Evolutionary conservation across 306 rosid genomes (phyloP), one percentile per base, ranked within the genome.

Genomic region (Cucurbita pepo): DNA sequence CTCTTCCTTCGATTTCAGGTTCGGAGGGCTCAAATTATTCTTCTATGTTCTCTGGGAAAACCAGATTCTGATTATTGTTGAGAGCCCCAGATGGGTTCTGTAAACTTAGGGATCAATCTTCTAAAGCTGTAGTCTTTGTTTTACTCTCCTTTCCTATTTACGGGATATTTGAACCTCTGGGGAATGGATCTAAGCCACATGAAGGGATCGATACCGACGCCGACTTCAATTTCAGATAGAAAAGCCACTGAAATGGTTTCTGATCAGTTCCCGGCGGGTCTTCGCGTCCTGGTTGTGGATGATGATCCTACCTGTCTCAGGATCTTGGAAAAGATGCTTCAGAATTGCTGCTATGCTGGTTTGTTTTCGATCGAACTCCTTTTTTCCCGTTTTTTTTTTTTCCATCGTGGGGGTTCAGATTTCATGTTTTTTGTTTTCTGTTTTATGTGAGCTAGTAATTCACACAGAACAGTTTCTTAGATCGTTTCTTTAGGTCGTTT

Each of bases 281-380:
- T 94, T 0, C 87, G 99, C 10, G 99, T 94, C 30, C 82, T 94
- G 22, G 96, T 94, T 25, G 99, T 94, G 6, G 99, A 94, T 30
- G 99, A 94, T 82, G 99, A 94, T 86, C 96, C 92, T 45, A 91
- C 99, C 56, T 91, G 97, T 52, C 96, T 94, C 67, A 85, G 88
- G 91, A 91, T 94, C 85, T 88, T 94, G 48, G 97, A 94, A 83
- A 94, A 79, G 97, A 94, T 94, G 99, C 88, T 94, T 12, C 84
- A 89, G 25, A 82, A 85, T 40, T 94, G 99, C 78, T 87, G 78
- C 79, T 94, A 94, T 36, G 86, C 88, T 74, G 99, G 99, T 94
- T 16, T 73, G 66, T 34, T 56, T 40, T 72, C 47, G 22, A 36
- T 71, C 14, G 45, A 13, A 52, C 43, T 73, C 40, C 38, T 1